Conservation (phyloP, 163 green algal genomes). For the Scenedesmus sp. region DNA sequence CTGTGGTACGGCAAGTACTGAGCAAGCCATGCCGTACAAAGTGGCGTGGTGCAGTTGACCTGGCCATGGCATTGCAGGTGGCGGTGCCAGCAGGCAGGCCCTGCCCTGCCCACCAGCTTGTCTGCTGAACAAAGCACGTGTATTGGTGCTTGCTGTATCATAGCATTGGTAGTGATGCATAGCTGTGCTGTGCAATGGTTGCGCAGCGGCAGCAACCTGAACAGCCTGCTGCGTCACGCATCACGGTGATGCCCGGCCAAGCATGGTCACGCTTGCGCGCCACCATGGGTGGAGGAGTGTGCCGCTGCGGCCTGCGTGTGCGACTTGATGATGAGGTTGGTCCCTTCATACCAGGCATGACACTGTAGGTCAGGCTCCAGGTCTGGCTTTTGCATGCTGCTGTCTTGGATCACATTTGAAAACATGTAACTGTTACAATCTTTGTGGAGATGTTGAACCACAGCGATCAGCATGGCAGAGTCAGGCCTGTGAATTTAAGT, state of each 20-base stretch:
- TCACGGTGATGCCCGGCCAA: no score
- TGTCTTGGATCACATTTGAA: not conserved
- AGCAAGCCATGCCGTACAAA: not conserved
- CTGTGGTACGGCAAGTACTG: slow-evolving; percentile 76
- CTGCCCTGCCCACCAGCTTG: not conserved
- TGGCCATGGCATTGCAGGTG: not conserved
- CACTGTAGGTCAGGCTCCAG: no score
- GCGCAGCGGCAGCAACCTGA: not conserved
- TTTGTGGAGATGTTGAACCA: not conserved
- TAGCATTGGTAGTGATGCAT: not conserved
- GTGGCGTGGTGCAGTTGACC: not conserved
- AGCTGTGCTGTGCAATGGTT: not conserved
- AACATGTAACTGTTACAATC: not conserved
- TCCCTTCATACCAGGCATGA: no score
- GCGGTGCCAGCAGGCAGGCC: not conserved
- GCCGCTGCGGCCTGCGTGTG: not conserved
- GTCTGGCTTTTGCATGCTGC: not conserved
- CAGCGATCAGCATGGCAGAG: no score
- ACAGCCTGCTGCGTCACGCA: not conserved
- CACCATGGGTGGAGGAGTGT: not conserved
- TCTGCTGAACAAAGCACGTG: not conserved
- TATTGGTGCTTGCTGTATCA: not conserved
- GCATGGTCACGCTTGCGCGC: not conserved
- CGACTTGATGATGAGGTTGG: not conserved
- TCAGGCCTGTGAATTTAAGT: no score